A percentile compares a stretch with the other conserved stretches of the same genome.
Evolutionary conservation across 2,329 filamentous ascomycete species (phyloP).

Genomic region (Hypocrella siamensis): DNA sequence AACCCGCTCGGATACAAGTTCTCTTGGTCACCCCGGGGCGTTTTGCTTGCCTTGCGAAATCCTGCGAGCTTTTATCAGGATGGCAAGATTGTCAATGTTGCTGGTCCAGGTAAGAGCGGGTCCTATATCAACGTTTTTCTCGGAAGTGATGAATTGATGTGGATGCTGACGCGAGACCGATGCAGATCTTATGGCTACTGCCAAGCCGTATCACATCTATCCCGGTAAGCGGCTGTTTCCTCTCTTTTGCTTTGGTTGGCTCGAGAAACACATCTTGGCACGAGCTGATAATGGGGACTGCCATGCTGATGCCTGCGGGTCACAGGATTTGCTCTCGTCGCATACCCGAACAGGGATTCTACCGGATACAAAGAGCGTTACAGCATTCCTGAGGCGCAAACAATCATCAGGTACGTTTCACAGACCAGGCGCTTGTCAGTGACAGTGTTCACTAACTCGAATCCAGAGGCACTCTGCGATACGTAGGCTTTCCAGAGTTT

Average conservation of each 20-base stretch:
- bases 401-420: slow-evolving; percentile 66
- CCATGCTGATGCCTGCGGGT: slow-evolving; percentile 78
- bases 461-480: slow-evolving; percentile 73
- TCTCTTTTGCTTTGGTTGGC: no score
- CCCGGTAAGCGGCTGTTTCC: no score
- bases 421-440: no score
- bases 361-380: slow-evolving; percentile 80
- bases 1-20: slow-evolving; percentile 90
- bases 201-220: slow-evolving; percentile 84
- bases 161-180: no score
- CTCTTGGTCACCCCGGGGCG: slow-evolving; percentile 66
- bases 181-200: slow-evolving; percentile 65
- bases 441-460: no score
- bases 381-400: slow-evolving; percentile 83
- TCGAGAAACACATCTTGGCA: no score
- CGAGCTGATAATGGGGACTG: slow-evolving; percentile 43
- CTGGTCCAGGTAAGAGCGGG: slow-evolving; percentile 19
- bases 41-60: slow-evolving; percentile 76
- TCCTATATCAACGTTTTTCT: no score
- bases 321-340: slow-evolving; percentile 76
- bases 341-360: slow-evolving; percentile 85
- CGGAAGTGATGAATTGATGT: no score
- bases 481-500: slow-evolving; percentile 82
- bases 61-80: slow-evolving; percentile 70
- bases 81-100: slow-evolving; percentile 55